Percentiles rank a stretch among this genome's conserved stretches.
Evolutionary conservation across 441 rosid genomes (phyloP).

Genomic region (Cnidoscolus chayamansa): DNA sequence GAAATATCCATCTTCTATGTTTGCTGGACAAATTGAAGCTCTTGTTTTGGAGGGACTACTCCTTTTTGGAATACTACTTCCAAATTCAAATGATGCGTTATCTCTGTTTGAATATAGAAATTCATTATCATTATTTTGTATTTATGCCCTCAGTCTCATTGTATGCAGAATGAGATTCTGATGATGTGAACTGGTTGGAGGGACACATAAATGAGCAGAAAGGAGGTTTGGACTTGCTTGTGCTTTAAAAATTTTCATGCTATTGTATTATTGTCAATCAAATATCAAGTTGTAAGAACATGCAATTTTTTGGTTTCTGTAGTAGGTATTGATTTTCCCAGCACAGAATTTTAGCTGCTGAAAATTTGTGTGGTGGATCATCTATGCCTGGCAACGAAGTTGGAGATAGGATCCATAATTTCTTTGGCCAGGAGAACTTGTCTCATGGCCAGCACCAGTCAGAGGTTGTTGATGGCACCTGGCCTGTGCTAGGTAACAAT

Average conservation of each 20-base stretch:
- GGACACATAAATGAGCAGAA: conserved; percentile 26
- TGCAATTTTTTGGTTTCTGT: conserved; percentile 12
- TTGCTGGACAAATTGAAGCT: neutral
- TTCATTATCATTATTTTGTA: neutral
- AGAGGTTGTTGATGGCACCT: conserved; percentile 57
- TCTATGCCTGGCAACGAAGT: conserved; percentile 97
- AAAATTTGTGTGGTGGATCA: conserved; percentile 30
- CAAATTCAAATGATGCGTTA: neutral
- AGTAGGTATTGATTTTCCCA: conserved; percentile 24
- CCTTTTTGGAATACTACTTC: neutral
- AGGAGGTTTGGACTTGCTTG: conserved; percentile 34
- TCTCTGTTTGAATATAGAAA: neutral
- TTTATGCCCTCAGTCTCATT: conserved; percentile 7
- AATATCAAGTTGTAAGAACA: conserved; percentile 8
- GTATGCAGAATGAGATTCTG: conserved; percentile 21
- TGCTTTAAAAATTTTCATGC: conserved; percentile 11
- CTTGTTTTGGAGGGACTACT: neutral
- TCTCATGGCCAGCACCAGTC: conserved; percentile 65
- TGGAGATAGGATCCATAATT: conserved; percentile 87
- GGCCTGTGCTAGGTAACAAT: conserved; percentile 58
- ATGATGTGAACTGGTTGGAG: conserved; percentile 23
- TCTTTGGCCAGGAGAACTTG: conserved; percentile 67
- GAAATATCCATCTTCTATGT: neutral
- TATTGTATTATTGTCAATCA: conserved; percentile 6
- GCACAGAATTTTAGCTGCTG: conserved; percentile 30